Percentiles rank a stretch among this genome's conserved stretches.
phyloP scores from a whole-genome alignment of 805 yeast genomes.

The Metschnikowia lachancei region DNA sequence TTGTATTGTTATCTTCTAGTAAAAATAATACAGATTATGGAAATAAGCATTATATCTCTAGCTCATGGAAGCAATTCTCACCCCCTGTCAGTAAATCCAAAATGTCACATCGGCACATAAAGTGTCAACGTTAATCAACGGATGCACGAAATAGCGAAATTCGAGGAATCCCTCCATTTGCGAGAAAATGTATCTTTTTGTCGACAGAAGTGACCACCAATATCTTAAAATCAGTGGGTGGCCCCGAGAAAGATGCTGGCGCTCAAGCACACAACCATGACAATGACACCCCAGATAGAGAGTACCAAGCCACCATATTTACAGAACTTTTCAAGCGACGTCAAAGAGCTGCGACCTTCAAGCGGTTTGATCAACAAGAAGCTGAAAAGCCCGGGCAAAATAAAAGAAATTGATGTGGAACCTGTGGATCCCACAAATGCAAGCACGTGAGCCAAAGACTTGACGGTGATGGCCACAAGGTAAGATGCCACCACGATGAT shows the following conservation, averaged over 20 bases:
- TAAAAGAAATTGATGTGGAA: constrained; percentile 86
- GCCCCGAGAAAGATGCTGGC: constrained; percentile 47
- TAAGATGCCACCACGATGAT: constrained; percentile 52
- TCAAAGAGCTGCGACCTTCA: constrained; percentile 26
- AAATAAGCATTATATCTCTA: too few species aligned
- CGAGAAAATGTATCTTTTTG: too few species aligned
- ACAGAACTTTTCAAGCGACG: constrained; percentile 31
- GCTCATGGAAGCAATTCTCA: too few species aligned
- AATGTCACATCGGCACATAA: too few species aligned
- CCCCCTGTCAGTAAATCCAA: too few species aligned
- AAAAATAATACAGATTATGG: too few species aligned
- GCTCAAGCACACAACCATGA: constrained; percentile 65
- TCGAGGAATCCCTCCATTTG: too few species aligned
- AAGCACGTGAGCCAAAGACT: constrained; percentile 75
- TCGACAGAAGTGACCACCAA: neutral
- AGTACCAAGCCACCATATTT: constrained; percentile 54
- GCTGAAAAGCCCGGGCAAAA: constrained; percentile 85
- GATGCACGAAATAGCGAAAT: too few species aligned
- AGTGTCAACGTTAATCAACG: too few species aligned
- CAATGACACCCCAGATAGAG: constrained; percentile 64
- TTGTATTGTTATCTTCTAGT: too few species aligned
- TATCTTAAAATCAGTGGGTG: constrained; percentile 23
- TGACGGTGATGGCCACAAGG: constrained; percentile 59
- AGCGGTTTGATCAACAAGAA: constrained; percentile 61
- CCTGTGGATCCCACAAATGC: constrained; percentile 93